Percentiles rank a stretch among this genome's conserved stretches.
Evolutionary conservation across 371 early-diverging fungal genomes (phyloP).

Genomic region (Mucor racemosus): DNA sequence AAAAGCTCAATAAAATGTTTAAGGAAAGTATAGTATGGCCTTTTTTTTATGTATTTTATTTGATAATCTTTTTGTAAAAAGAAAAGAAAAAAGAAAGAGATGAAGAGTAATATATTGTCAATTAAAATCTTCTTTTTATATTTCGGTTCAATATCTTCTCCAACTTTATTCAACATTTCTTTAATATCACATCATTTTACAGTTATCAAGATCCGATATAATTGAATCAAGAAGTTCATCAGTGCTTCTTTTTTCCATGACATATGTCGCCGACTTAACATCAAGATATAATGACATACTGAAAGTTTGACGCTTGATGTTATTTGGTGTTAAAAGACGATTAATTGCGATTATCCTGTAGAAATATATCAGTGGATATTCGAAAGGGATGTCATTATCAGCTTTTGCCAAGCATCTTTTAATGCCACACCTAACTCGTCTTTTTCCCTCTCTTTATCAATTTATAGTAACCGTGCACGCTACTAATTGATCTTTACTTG

Average conservation of each 20-base stretch:
- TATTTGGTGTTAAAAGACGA: too few relatives aligned
- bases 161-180: background rate
- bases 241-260: background rate
- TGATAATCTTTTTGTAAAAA: background rate
- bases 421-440: too few relatives aligned
- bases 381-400: background rate
- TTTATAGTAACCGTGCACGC: background rate
- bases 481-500: background rate
- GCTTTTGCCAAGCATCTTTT: background rate
- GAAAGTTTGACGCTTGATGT: background rate
- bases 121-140: too few relatives aligned
- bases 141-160: too few relatives aligned
- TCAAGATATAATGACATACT: background rate
- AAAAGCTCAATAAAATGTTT: background rate
- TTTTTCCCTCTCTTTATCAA: background rate
- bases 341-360: too few relatives aligned
- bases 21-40: background rate
- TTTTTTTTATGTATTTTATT: background rate
- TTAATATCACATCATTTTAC: background rate
- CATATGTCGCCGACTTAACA: background rate
- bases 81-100: background rate
- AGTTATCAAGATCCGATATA: background rate
- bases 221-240: background rate
- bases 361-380: background rate
- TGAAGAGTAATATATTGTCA: background rate